Conservation (phyloP, 2,329 filamentous ascomycete species). For the Sclerotinia sclerotiorum region DNA sequence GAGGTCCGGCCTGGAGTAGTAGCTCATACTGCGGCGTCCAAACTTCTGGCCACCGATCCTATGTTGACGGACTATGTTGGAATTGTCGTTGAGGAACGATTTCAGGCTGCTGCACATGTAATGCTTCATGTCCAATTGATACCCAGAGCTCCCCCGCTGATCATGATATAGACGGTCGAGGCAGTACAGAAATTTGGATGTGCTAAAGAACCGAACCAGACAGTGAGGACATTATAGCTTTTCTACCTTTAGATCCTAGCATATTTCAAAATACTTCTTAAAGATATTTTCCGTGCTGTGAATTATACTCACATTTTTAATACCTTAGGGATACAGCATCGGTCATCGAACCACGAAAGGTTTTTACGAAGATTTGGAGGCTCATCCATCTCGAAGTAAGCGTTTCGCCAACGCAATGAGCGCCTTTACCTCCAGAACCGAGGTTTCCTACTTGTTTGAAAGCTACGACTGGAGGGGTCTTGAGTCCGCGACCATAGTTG, state of each 20-base stretch:
- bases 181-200: slow-evolving; percentile 9
- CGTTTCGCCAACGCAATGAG: slow-evolving; percentile 57
- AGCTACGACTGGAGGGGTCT: slow-evolving; percentile 55
- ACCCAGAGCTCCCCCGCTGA: background rate
- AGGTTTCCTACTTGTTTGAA: slow-evolving; percentile 52
- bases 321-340: slow-evolving; percentile 8
- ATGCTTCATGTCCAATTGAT: background rate
- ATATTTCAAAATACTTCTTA: background rate
- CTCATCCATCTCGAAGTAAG: slow-evolving; percentile 42
- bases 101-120: slow-evolving; percentile 20
- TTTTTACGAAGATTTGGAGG: slow-evolving; percentile 8
- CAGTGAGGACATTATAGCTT: background rate
- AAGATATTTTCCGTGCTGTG: background rate
- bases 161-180: background rate
- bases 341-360: slow-evolving; percentile 15
- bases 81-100: slow-evolving; percentile 53
- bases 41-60: slow-evolving; percentile 50
- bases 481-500: slow-evolving; percentile 54
- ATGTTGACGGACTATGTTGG: slow-evolving; percentile 54
- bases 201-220: slow-evolving; percentile 12
- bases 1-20: slow-evolving; percentile 53
- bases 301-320: background rate
- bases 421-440: slow-evolving; percentile 54
- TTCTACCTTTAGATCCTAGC: background rate
- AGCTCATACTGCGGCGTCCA: slow-evolving; percentile 56